Evolutionary conservation across 495 filamentous ascomycete species (phyloP).

Genomic region (Penicillium maclennaniae): DNA sequence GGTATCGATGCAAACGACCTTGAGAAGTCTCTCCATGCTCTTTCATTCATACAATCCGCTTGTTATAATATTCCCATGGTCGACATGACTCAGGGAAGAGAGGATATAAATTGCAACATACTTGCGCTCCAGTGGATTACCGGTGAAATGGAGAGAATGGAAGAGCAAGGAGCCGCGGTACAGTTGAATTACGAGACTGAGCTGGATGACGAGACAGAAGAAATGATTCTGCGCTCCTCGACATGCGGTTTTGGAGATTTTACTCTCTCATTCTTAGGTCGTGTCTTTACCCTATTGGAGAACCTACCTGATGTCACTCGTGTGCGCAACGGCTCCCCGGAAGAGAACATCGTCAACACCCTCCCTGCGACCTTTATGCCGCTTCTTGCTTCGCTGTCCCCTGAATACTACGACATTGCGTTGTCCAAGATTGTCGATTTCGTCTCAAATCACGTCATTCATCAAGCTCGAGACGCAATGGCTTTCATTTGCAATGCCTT

Average conservation of each 20-base stretch:
- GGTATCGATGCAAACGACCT: constrained; percentile 98
- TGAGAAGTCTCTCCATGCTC: constrained; percentile 88
- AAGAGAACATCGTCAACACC: constrained; percentile 96
- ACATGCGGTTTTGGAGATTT: constrained; percentile 93
- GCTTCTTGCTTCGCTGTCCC: constrained; percentile 85
- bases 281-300: constrained; percentile 91
- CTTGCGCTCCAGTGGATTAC: constrained; percentile 92
- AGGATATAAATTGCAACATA: constrained; percentile 66
- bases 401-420: constrained; percentile 87
- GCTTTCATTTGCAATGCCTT: constrained; percentile 96
- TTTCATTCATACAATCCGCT: constrained; percentile 91
- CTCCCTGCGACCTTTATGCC: constrained; percentile 89
- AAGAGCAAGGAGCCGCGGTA: constrained; percentile 77
- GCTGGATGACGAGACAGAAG: constrained; percentile 80
- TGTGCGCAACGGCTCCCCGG: constrained; percentile 82
- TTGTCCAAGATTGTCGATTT: constrained; percentile 89
- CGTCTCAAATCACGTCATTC: constrained; percentile 91
- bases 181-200: constrained; percentile 81
- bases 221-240: constrained; percentile 88
- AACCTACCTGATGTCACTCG: constrained; percentile 89
- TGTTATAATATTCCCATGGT: constrained; percentile 92
- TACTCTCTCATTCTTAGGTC: constrained; percentile 80
- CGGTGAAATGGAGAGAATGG: constrained; percentile 88
- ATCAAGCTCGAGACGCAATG: constrained; percentile 97
- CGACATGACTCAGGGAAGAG: constrained; percentile 67